Conservation (phyloP, 169 alveolate species). For the Sarcocystis neurona region DNA sequence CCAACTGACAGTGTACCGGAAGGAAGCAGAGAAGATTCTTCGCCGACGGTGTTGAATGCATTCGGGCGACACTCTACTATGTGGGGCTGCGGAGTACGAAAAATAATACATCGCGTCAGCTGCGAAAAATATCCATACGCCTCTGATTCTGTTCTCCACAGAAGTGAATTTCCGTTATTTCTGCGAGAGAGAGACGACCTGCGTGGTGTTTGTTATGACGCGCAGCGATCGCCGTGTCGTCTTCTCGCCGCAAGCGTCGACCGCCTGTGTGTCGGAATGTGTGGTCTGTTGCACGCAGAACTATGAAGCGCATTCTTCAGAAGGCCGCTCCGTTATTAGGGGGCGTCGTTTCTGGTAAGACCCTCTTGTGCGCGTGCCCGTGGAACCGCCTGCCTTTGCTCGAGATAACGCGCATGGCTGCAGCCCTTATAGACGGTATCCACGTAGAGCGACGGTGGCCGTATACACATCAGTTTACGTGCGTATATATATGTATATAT, state of each 20-base stretch:
- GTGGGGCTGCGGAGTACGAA: too few species aligned
- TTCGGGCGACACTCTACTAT: too few species aligned
- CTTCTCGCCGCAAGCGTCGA: not conserved
- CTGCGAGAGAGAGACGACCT: not conserved
- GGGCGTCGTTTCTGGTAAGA: not conserved
- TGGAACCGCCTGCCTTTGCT: not conserved
- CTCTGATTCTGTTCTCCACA: too few species aligned
- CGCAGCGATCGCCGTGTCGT: not conserved
- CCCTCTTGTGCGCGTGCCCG: not conserved
- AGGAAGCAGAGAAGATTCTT: too few species aligned
- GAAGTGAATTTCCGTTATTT: too few species aligned
- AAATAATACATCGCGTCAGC: too few species aligned
- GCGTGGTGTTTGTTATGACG: not conserved
- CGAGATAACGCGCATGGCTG: not conserved
- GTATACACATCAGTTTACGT: not conserved
- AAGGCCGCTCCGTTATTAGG: not conserved
- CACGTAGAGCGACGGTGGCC: not conserved
- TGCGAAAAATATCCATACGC: too few species aligned
- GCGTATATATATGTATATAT: not conserved
- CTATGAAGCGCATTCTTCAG: constrained; percentile 20
- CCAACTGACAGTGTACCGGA: too few species aligned
- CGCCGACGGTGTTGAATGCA: too few species aligned
- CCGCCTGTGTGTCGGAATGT: not conserved
- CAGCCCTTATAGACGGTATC: not conserved
- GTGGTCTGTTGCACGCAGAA: not conserved